Evolutionary conservation across 768 basidiomycete species (phyloP).

Genomic region (Agaricus subrufescens): DNA sequence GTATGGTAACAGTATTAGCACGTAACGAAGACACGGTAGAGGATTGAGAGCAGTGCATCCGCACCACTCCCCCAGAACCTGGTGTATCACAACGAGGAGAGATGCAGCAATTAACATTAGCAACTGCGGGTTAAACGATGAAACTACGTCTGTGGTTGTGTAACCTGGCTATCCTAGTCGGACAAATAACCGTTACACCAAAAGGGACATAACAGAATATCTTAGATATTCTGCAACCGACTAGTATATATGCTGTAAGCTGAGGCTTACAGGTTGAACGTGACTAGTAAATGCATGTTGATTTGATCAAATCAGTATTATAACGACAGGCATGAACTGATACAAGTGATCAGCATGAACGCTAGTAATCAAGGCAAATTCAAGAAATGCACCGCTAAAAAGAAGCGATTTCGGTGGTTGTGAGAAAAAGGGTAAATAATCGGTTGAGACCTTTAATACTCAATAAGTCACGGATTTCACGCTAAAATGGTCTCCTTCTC

Average conservation of each 20-base stretch:
- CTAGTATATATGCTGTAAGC: too few relatives aligned
- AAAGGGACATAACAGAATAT: too few relatives aligned
- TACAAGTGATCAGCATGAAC: conserved; percentile 18
- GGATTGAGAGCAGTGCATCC: conserved; percentile 12
- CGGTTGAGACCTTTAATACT: too few relatives aligned
- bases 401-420: background rate
- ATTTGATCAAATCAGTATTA: background rate
- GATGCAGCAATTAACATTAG: conserved; percentile 34
- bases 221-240: too few relatives aligned
- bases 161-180: too few relatives aligned
- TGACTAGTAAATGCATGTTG: conserved; percentile 18
- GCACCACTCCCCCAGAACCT: conserved; percentile 28
- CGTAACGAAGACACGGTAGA: too few relatives aligned
- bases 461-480: too few relatives aligned
- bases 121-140: conserved; percentile 28
- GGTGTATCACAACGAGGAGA: conserved; percentile 32
- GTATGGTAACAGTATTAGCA: conserved; percentile 18
- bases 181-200: too few relatives aligned
- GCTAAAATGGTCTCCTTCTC: too few relatives aligned
- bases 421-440: too few relatives aligned
- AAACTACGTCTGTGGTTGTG: conserved; percentile 25
- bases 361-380: conserved; percentile 1
- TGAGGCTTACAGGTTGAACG: conserved; percentile 13
- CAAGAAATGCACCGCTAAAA: background rate
- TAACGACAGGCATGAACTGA: background rate